Percentiles rank a stretch among this genome's conserved stretches.
Evolutionary conservation across 805 yeast genomes (phyloP).

Genomic region (Lipomyces yamadae): DNA sequence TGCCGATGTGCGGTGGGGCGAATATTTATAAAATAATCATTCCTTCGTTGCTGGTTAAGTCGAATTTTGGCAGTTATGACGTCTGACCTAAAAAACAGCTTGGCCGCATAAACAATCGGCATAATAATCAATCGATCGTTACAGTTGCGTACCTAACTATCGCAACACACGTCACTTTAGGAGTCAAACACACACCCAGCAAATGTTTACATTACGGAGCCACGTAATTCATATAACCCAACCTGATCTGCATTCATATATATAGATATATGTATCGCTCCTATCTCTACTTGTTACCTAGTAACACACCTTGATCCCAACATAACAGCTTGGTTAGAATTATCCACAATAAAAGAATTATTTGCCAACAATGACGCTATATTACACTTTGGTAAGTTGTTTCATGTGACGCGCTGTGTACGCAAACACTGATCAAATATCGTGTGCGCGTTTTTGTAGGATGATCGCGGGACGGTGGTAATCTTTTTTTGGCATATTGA

Average conservation of each 20-base stretch:
- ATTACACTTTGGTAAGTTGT: constrained; percentile 49
- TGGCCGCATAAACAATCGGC: too few species aligned
- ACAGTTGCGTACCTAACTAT: too few species aligned
- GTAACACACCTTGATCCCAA: not conserved
- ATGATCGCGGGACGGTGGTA: not conserved
- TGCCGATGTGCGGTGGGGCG: too few species aligned
- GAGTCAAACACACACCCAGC: too few species aligned
- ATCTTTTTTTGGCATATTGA: not conserved
- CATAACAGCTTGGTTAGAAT: not conserved
- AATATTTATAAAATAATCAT: too few species aligned
- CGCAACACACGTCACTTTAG: too few species aligned
- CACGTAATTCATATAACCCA: not conserved
- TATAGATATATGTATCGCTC: not conserved
- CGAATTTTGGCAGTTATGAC: too few species aligned
- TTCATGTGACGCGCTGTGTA: not conserved
- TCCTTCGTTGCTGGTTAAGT: too few species aligned
- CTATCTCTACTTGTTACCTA: not conserved
- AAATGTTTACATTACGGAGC: too few species aligned
- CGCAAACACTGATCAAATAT: not conserved
- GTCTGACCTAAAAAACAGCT: too few species aligned
- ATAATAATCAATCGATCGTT: too few species aligned
- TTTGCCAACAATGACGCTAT: constrained; percentile 49
- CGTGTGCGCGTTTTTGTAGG: not conserved
- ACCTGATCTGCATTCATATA: not conserved
- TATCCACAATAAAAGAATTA: not conserved